Conservation (phyloP, 2,329 filamentous ascomycete species). For the Neonectria punicea region DNA sequence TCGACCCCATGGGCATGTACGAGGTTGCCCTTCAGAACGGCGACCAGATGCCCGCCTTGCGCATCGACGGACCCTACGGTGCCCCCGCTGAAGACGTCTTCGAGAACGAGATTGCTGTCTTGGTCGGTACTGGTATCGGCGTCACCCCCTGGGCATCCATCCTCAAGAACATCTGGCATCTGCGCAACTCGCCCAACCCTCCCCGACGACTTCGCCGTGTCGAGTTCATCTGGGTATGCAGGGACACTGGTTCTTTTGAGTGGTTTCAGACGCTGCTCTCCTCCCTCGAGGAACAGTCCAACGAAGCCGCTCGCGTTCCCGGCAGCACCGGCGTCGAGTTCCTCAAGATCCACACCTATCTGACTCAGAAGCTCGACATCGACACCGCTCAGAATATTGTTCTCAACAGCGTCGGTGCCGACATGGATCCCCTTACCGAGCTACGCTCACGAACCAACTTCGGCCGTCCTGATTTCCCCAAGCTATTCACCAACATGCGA, state of each 20-base stretch:
- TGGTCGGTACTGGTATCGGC: constrained; percentile 88
- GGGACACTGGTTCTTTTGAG: constrained; percentile 94
- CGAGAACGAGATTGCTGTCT: constrained; percentile 86
- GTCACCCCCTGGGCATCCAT: constrained; percentile 89
- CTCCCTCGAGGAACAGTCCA: constrained; percentile 88
- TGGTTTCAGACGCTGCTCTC: constrained; percentile 97
- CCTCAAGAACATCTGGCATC: constrained; percentile 98
- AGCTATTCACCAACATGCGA: constrained; percentile 85
- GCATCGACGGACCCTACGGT: constrained; percentile 95
- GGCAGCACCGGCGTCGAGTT: constrained; percentile 81
- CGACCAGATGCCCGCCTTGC: constrained; percentile 88
- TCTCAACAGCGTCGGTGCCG: constrained; percentile 90
- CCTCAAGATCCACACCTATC: constrained; percentile 96
- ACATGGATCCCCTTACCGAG: constrained; percentile 91
- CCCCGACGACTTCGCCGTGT: constrained; percentile 90
- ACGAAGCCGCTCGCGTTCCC: constrained; percentile 72
- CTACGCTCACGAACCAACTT: constrained; percentile 92
- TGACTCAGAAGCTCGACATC: constrained; percentile 91
- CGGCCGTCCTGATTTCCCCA: constrained; percentile 87
- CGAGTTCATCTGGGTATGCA: constrained; percentile 99
- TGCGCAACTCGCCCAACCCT: constrained; percentile 89
- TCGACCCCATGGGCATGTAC: constrained; percentile 97
- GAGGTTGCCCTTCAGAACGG: constrained; percentile 95
- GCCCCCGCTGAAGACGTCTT: constrained; percentile 98
- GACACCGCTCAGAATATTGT: constrained; percentile 98